Evolutionary conservation across 2,329 filamentous ascomycete species (phyloP).

Genomic region (Furcasterigmium furcatum): DNA sequence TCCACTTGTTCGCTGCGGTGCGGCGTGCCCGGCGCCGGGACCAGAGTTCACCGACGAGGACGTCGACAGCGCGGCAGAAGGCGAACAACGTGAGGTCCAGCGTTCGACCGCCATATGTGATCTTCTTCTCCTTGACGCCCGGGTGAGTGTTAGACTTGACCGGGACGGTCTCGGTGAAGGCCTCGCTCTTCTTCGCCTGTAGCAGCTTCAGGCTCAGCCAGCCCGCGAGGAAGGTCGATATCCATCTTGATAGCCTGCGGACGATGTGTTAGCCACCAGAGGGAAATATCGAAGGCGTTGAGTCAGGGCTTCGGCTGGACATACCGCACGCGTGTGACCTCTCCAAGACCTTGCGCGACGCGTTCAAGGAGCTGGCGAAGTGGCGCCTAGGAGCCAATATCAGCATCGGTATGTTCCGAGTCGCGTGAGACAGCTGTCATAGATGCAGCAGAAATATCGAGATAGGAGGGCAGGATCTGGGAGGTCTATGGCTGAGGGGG

Average conservation of each 20-base stretch:
- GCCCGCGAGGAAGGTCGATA: conserved; percentile 55
- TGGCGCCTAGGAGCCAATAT: conserved; percentile 10
- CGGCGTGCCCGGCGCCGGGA: conserved; percentile 41
- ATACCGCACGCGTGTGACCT: conserved; percentile 15
- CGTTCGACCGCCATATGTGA: conserved; percentile 61
- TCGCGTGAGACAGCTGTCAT: too few relatives aligned
- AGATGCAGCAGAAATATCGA: too few relatives aligned
- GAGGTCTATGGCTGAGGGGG: background rate
- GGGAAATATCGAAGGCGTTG: background rate
- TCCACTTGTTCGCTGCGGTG: conserved; percentile 42
- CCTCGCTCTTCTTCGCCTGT: conserved; percentile 48
- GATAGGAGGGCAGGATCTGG: background rate
- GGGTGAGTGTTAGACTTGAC: conserved; percentile 21
- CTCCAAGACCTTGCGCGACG: conserved; percentile 16
- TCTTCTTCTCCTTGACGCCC: conserved; percentile 19
- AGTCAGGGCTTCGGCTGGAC: background rate
- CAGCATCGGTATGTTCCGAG: background rate
- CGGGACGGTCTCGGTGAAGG: conserved; percentile 35
- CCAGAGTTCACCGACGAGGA: conserved; percentile 66
- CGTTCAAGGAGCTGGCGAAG: conserved; percentile 18
- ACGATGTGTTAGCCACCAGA: conserved; percentile 11
- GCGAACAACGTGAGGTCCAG: conserved; percentile 83
- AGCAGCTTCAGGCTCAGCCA: conserved; percentile 56
- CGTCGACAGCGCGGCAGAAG: conserved; percentile 67
- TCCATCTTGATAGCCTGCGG: conserved; percentile 50